These are phyloP conservation scores for Eurotiales sp. DNA, from an alignment of 2,329 filamentous ascomycete genomes.

Conservation along the genomic window DNA sequence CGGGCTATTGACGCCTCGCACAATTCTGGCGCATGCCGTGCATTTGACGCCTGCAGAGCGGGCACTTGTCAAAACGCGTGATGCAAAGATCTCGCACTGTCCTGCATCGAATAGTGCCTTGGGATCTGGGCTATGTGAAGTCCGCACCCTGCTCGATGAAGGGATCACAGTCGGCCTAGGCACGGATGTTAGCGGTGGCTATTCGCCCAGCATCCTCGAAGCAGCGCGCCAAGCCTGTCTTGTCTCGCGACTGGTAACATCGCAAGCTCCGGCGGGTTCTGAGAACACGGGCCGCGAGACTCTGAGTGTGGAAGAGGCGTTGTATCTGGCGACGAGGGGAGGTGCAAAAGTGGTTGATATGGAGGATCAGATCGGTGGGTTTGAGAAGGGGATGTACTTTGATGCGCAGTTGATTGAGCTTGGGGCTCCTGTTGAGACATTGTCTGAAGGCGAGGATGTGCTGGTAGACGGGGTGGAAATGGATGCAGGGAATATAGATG, in stretches of 20 bases:
- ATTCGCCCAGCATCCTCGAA: slow-evolving; percentile 74
- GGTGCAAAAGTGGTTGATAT: slow-evolving; percentile 80
- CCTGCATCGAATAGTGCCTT: slow-evolving; percentile 82
- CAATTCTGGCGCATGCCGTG: slow-evolving; percentile 81
- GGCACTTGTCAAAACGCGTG: slow-evolving; percentile 56
- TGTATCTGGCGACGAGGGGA: slow-evolving; percentile 84
- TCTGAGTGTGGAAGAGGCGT: slow-evolving; percentile 76
- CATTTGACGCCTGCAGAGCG: slow-evolving; percentile 69
- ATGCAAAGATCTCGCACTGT: slow-evolving; percentile 75
- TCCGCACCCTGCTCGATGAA: slow-evolving; percentile 68
- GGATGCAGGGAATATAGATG: slow-evolving; percentile 65
- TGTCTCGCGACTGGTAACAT: slow-evolving; percentile 63
- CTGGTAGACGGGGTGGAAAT: slow-evolving; percentile 25
- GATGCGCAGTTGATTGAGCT: slow-evolving; percentile 82
- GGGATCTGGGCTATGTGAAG: slow-evolving; percentile 71
- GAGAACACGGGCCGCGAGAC: slow-evolving; percentile 53
- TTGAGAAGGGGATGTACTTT: slow-evolving; percentile 83
- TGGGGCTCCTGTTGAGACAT: slow-evolving; percentile 37
- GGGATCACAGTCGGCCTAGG: slow-evolving; percentile 80
- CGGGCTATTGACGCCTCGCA: slow-evolving; percentile 66
- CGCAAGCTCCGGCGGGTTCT: slow-evolving; percentile 5
- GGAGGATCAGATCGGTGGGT: slow-evolving; percentile 67
- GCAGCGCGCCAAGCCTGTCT: slow-evolving; percentile 77
- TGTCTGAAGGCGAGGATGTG: background rate
- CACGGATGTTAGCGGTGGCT: slow-evolving; percentile 88